Percentiles rank a stretch among this genome's conserved stretches.
Conservation (phyloP, 2,329 filamentous ascomycete genomes). For the Aspergillus ibericus region DNA sequence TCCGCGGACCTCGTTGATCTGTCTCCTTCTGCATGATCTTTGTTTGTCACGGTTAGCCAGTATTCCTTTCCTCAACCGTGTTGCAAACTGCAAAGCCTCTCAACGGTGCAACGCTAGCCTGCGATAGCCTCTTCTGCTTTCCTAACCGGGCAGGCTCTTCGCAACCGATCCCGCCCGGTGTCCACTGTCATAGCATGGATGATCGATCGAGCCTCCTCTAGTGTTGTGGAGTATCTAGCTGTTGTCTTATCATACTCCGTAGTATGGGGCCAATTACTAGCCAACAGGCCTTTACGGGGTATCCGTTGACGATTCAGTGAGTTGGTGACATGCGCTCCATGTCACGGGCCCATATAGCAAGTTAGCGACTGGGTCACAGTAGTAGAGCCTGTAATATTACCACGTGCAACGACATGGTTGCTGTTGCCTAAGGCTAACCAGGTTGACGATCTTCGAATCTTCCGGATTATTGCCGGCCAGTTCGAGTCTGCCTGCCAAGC, state of each 20-base stretch:
- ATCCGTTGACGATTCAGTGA: neutral
- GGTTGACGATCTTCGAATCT: neutral
- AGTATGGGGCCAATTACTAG: neutral
- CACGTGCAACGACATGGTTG: neutral
- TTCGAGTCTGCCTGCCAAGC: neutral
- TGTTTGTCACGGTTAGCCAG: neutral
- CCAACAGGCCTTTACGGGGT: neutral
- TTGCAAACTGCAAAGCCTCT: neutral
- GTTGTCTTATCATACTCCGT: neutral
- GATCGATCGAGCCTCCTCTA: neutral
- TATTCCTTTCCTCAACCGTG: neutral
- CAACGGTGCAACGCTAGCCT: neutral
- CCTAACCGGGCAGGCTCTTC: neutral
- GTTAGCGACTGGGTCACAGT: neutral
- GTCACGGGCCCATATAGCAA: neutral
- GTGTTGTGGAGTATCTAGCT: neutral
- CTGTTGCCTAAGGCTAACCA: neutral
- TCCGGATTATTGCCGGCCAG: neutral
- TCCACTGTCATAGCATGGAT: constrained; percentile 1
- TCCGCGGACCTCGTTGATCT: neutral
- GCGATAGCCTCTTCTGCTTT: neutral
- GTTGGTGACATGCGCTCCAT: neutral
- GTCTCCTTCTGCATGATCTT: neutral
- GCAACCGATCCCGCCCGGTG: neutral
- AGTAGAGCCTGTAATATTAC: neutral